Evolutionary conservation across 2,329 filamentous ascomycete genomes (phyloP).

Genomic region (Apiospora rasikravindrae): DNA sequence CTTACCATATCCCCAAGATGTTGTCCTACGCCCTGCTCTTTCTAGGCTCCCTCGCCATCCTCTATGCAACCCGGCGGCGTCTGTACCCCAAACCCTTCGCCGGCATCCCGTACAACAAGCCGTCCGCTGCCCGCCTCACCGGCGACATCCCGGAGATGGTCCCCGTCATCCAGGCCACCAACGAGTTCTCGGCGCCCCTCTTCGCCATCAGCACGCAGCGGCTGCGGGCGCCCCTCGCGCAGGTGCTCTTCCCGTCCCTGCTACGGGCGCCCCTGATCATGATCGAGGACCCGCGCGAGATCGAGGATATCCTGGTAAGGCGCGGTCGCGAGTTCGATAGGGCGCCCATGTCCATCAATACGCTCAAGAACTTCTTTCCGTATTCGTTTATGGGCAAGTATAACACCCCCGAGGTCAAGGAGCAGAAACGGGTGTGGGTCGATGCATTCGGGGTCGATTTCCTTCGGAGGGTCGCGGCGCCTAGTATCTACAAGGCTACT

Average conservation of each 20-base stretch:
- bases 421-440: conserved; percentile 26
- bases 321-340: conserved; percentile 27
- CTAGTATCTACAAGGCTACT: background rate
- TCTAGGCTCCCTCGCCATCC: background rate
- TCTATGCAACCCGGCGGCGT: background rate
- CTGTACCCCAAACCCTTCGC: background rate
- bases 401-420: conserved; percentile 23
- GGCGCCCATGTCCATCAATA: background rate
- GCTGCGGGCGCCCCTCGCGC: background rate
- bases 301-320: conserved; percentile 23
- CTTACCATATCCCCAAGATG: background rate
- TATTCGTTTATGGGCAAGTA: conserved; percentile 24
- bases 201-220: background rate
- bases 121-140: background rate
- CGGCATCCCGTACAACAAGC: background rate
- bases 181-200: background rate
- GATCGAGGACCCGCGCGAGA: conserved; percentile 25
- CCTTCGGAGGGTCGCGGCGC: conserved; percentile 23
- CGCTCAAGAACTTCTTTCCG: background rate
- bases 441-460: conserved; percentile 29
- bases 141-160: background rate
- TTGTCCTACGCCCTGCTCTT: background rate
- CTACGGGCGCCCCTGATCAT: background rate
- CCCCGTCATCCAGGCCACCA: background rate
- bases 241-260: background rate